phyloP scores from a whole-genome alignment of 139 green algal species.

The Closterium sp. region DNA sequence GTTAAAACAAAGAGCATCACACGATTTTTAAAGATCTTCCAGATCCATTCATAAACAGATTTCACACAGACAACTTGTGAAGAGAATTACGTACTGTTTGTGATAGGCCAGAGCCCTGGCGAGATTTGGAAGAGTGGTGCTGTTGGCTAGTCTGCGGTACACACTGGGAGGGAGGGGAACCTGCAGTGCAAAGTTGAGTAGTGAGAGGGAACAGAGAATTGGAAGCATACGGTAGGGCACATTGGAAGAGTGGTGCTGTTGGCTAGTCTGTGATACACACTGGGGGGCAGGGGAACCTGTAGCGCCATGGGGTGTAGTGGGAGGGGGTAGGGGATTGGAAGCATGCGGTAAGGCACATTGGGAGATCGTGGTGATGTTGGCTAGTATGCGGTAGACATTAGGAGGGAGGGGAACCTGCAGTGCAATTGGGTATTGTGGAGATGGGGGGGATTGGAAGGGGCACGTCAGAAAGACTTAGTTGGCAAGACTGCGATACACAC shows the following conservation, averaged over 20 bases:
- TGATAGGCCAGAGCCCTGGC: constrained; percentile 71
- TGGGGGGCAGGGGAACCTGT: constrained; percentile 18
- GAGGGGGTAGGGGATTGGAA: not conserved
- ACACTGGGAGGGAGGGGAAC: constrained; percentile 19
- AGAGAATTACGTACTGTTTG: constrained; percentile 52
- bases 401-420: constrained; percentile 1
- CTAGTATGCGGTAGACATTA: constrained; percentile 44
- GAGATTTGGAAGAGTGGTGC: constrained; percentile 72
- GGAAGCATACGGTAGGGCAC: not conserved
- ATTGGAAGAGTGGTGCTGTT: constrained; percentile 65
- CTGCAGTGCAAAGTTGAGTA: not conserved
- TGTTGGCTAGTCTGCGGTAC: constrained; percentile 53
- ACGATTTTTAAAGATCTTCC: too few relatives aligned
- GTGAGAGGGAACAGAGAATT: not conserved
- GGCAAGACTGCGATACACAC: too few relatives aligned
- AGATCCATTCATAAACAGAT: not conserved
- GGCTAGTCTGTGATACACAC: constrained; percentile 44
- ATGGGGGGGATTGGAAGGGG: not conserved
- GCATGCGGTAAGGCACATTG: too few relatives aligned
- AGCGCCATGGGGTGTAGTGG: not conserved
- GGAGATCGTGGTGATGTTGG: constrained; percentile 59
- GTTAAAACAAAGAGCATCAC: too few relatives aligned
- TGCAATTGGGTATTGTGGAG: too few relatives aligned
- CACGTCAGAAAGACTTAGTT: too few relatives aligned
- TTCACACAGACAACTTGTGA: not conserved